A percentile compares a stretch with the other conserved stretches of the same genome.
phyloP scores from a whole-genome alignment of 2,329 filamentous ascomycete species.

The Fusarium buxicola region DNA sequence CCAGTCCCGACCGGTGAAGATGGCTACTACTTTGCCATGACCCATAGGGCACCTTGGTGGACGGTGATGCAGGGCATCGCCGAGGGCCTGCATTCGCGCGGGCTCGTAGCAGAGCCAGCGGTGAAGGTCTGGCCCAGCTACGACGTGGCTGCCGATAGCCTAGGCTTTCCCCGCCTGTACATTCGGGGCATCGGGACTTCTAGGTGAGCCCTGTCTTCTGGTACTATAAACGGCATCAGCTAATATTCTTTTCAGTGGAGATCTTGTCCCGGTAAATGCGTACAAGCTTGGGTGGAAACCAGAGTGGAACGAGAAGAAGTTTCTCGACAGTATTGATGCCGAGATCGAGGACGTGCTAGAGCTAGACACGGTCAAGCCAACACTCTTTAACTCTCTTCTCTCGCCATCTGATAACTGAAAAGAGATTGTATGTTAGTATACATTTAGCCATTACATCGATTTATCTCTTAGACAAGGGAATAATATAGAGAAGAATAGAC shows the following conservation, averaged over 20 bases:
- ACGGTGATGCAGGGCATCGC: conserved; percentile 46
- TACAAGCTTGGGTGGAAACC: conserved; percentile 28
- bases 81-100: conserved; percentile 42
- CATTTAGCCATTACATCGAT: too few relatives aligned
- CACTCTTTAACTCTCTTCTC: conserved; percentile 19
- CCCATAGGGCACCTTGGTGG: conserved; percentile 47
- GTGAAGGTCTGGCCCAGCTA: conserved; percentile 47
- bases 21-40: conserved; percentile 51
- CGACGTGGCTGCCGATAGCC: conserved; percentile 46
- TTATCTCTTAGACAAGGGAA: too few relatives aligned
- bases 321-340: conserved; percentile 13
- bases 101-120: conserved; percentile 44
- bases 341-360: conserved; percentile 25
- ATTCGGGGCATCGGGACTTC: conserved; percentile 25
- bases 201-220: not conserved
- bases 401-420: too few relatives aligned
- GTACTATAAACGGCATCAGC: not conserved
- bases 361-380: conserved; percentile 28
- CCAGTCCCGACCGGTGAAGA: conserved; percentile 45
- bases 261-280: conserved; percentile 11
- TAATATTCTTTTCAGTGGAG: conserved; percentile 11
- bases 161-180: conserved; percentile 46
- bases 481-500: too few relatives aligned
- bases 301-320: conserved; percentile 14
- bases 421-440: not conserved